Percentiles rank a stretch among this genome's conserved stretches.
phyloP scores from a whole-genome alignment of 192 early-diverging fungal species.

The Backusella macrospora region DNA sequence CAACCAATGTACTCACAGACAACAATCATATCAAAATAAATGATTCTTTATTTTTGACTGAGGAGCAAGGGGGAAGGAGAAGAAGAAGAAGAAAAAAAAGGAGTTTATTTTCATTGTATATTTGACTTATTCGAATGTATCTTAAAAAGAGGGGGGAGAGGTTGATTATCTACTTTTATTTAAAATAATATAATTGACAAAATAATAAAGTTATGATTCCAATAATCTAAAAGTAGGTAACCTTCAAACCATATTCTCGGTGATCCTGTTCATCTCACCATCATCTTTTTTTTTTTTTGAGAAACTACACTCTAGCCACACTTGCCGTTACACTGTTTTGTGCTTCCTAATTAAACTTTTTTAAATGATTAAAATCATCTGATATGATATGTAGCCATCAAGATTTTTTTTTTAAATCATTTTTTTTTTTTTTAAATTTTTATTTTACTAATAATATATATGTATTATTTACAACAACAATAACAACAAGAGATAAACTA shows the following conservation, averaged over 20 bases:
- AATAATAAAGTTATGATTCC: neutral
- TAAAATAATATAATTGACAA: neutral
- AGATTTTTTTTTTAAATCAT: too few relatives aligned
- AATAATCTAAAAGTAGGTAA: neutral
- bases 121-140: too few relatives aligned
- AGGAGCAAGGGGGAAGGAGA: neutral
- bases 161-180: neutral
- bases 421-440: too few relatives aligned
- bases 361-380: neutral
- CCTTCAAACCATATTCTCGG: too few relatives aligned
- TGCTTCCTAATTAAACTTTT: conserved; percentile 1
- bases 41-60: neutral
- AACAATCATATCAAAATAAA: neutral
- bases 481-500: neutral
- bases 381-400: neutral
- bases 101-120: neutral
- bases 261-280: neutral
- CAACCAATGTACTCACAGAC: too few relatives aligned
- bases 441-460: neutral
- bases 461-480: neutral
- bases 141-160: neutral
- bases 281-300: neutral
- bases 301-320: conserved; percentile 3
- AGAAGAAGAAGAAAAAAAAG: neutral
- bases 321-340: neutral